These are phyloP conservation scores for Senecio squalidus DNA, from an alignment of 140 eudicot species.

Conservation along the genomic window DNA sequence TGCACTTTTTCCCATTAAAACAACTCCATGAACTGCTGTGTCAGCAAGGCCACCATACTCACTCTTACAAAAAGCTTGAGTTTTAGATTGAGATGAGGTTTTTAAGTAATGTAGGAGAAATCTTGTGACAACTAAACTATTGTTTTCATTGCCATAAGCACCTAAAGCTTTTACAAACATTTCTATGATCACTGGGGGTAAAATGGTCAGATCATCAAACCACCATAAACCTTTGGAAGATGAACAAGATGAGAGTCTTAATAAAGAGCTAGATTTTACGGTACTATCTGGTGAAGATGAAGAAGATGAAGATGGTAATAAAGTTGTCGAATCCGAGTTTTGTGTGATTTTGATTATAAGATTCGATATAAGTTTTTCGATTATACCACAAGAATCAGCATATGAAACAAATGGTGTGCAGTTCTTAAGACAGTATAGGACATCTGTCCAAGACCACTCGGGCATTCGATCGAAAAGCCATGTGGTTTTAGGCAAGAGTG, in stretches of 20 bases:
- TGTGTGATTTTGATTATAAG: slow-evolving; percentile 67
- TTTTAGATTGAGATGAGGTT: slow-evolving; percentile 26
- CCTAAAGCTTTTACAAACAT: slow-evolving; percentile 54
- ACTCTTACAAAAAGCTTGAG: slow-evolving; percentile 6
- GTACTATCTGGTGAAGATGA: slow-evolving; percentile 62
- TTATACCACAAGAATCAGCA: slow-evolving; percentile 67
- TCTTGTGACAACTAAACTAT: slow-evolving; percentile 62
- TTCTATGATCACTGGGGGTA: slow-evolving; percentile 57
- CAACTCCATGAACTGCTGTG: slow-evolving; percentile 72
- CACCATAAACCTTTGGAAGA: slow-evolving; percentile 61
- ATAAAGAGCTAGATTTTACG: slow-evolving; percentile 21
- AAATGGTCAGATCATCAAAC: slow-evolving; percentile 68
- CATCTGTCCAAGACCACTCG: slow-evolving; percentile 61
- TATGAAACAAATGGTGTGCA: slow-evolving; percentile 41
- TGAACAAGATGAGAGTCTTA: slow-evolving; percentile 32
- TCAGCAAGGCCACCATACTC: slow-evolving; percentile 77
- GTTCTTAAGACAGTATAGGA: slow-evolving; percentile 44
- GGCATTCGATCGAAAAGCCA: slow-evolving; percentile 45
- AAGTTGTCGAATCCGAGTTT: slow-evolving; percentile 38
- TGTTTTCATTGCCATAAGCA: slow-evolving; percentile 58
- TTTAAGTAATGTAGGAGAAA: slow-evolving; percentile 76
- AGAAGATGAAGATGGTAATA: slow-evolving; percentile 46
- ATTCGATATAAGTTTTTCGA: slow-evolving; percentile 47
- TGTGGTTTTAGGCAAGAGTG: slow-evolving; percentile 54
- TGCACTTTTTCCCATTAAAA: slow-evolving; percentile 44